These are phyloP conservation scores for Fusarium miscanthi DNA, from an alignment of 2,329 filamentous ascomycete species.

Conservation along the genomic window DNA sequence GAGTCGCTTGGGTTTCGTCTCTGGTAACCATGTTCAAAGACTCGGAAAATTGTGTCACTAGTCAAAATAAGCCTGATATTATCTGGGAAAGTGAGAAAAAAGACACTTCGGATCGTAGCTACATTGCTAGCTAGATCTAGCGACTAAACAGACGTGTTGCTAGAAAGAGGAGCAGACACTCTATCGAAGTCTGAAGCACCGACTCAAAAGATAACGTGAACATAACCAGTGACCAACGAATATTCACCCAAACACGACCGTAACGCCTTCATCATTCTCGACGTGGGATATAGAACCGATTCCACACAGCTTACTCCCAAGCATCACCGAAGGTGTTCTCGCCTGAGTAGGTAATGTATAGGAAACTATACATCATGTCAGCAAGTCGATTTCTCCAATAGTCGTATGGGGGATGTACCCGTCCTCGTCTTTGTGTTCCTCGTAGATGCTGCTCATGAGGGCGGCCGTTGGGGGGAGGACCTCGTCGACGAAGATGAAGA, in stretches of 20 bases:
- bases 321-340: slow-evolving; percentile 93
- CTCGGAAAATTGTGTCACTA: neutral
- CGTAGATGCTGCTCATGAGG: slow-evolving; percentile 99
- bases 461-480: slow-evolving; percentile 96
- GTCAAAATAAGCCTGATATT: slow-evolving; percentile 10
- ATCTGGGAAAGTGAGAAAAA: neutral
- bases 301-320: slow-evolving; percentile 37
- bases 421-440: slow-evolving; percentile 94
- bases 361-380: slow-evolving; percentile 71
- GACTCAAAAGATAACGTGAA: slow-evolving; percentile 42
- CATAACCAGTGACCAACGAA: slow-evolving; percentile 44
- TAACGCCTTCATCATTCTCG: slow-evolving; percentile 52
- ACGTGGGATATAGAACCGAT: slow-evolving; percentile 35
- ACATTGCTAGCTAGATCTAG: neutral
- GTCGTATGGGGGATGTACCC: slow-evolving; percentile 59
- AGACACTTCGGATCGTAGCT: neutral
- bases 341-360: slow-evolving; percentile 99
- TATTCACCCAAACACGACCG: slow-evolving; percentile 47
- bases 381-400: slow-evolving; percentile 1
- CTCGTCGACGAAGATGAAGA: slow-evolving; percentile 99
- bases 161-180: slow-evolving; percentile 32
- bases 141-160: slow-evolving; percentile 19
- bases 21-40: neutral
- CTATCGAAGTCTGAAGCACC: slow-evolving; percentile 37
- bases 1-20: neutral